These are phyloP conservation scores for Dendrostoma leiphaemia DNA, from an alignment of 2,329 filamentous ascomycete species.

Conservation along the genomic window DNA sequence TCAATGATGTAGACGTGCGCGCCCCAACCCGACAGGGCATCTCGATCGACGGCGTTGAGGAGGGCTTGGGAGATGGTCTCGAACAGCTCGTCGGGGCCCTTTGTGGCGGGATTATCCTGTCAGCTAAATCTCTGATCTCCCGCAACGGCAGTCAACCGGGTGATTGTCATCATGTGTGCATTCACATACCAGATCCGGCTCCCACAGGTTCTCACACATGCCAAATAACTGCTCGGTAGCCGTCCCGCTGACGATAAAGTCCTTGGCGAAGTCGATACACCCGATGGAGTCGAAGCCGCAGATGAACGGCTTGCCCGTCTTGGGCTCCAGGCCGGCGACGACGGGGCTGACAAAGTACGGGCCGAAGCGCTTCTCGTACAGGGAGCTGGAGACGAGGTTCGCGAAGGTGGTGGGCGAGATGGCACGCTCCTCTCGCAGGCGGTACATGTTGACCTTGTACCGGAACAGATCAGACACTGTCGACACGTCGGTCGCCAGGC, in stretches of 20 bases:
- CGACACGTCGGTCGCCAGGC: constrained; percentile 90
- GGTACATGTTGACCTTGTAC: constrained; percentile 99
- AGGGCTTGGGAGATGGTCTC: constrained; percentile 97
- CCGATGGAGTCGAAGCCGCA: constrained; percentile 99
- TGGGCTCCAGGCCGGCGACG: constrained; percentile 91
- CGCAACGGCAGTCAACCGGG: too few relatives aligned
- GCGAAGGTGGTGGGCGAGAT: constrained; percentile 94
- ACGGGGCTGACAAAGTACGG: constrained; percentile 96
- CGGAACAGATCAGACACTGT: constrained; percentile 97
- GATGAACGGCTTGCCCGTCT: constrained; percentile 92
- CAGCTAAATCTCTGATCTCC: too few relatives aligned
- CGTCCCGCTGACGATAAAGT: constrained; percentile 97
- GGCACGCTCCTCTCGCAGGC: constrained; percentile 93
- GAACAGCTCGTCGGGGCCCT: constrained; percentile 92
- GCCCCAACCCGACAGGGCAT: constrained; percentile 96
- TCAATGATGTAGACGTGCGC: constrained; percentile 99
- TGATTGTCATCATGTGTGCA: too few relatives aligned
- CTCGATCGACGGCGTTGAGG: constrained; percentile 92
- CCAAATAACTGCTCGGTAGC: constrained; percentile 97
- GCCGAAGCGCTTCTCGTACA: constrained; percentile 95
- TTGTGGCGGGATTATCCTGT: too few relatives aligned
- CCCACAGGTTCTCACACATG: constrained; percentile 97
- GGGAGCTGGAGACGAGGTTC: constrained; percentile 84
- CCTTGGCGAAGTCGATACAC: constrained; percentile 99
- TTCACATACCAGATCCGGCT: constrained; percentile 90